phyloP scores from a whole-genome alignment of 2,329 filamentous ascomycete species.

The Neonectria neomacrospora region DNA sequence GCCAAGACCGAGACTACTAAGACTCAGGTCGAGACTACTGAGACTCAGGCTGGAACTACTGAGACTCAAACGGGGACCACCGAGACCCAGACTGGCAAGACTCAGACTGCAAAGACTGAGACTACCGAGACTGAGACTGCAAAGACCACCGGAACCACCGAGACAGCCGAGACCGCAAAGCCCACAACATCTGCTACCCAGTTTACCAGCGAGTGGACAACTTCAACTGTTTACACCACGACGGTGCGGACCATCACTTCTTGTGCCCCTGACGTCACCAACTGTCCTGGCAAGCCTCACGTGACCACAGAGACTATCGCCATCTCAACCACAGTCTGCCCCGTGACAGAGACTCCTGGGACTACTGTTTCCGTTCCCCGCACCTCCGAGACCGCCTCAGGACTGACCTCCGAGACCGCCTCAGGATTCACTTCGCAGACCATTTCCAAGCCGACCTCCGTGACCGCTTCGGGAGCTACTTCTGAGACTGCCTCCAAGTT shows the following conservation, averaged over 20 bases:
- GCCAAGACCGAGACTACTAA: background rate
- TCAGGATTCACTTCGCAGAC: background rate
- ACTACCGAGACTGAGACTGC: background rate
- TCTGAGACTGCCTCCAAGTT: constrained; percentile 4
- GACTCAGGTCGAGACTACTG: background rate
- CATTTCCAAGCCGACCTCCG: background rate
- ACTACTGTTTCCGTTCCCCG: background rate
- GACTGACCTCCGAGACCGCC: background rate
- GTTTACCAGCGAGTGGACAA: constrained; percentile 23
- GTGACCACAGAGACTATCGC: constrained; percentile 37
- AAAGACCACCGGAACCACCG: background rate
- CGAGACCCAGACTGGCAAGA: background rate
- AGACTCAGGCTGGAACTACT: background rate
- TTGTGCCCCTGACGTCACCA: constrained; percentile 35
- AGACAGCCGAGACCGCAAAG: background rate
- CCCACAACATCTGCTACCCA: background rate
- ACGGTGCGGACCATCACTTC: constrained; percentile 35
- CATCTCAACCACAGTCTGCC: constrained; percentile 39
- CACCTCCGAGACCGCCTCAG: background rate
- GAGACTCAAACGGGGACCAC: background rate
- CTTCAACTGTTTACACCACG: constrained; percentile 38
- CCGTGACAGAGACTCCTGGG: constrained; percentile 30
- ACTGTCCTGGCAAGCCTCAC: constrained; percentile 27
- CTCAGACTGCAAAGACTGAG: background rate
- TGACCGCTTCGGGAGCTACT: background rate